Conservation (phyloP, 768 basidiomycete genomes). For the Dioszegia aurantiaca region DNA sequence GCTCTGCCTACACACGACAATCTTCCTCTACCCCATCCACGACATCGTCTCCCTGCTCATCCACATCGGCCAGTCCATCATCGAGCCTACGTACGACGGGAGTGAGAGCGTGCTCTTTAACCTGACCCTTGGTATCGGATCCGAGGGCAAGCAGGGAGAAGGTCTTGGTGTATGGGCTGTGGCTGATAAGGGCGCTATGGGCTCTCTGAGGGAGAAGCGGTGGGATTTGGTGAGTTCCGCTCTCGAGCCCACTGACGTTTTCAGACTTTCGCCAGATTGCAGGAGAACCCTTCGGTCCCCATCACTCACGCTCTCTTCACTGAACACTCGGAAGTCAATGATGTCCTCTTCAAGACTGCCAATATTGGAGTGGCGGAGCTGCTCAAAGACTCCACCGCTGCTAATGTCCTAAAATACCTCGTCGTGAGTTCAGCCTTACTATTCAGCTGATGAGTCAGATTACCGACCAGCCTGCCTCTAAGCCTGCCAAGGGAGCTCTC, state of each 20-base stretch:
- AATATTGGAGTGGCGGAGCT: constrained; percentile 59
- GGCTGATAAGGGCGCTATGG: constrained; percentile 74
- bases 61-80: constrained; percentile 63
- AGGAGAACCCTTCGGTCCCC: constrained; percentile 62
- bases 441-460: constrained; percentile 52
- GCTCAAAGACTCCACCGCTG: constrained; percentile 65
- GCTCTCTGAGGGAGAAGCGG: constrained; percentile 64
- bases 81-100: constrained; percentile 72
- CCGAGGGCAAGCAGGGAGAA: constrained; percentile 56
- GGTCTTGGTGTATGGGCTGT: constrained; percentile 77
- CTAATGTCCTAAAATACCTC: constrained; percentile 78
- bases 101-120: constrained; percentile 72
- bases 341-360: constrained; percentile 66
- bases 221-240: constrained; percentile 75
- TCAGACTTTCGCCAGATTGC: constrained; percentile 78
- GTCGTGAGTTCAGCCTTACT: constrained; percentile 58
- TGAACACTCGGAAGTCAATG: constrained; percentile 82
- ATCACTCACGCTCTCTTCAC: constrained; percentile 70
- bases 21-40: constrained; percentile 76
- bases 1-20: constrained; percentile 72
- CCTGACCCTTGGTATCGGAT: constrained; percentile 62
- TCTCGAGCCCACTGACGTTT: constrained; percentile 1
- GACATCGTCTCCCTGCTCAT: constrained; percentile 68
- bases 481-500: constrained; percentile 60
- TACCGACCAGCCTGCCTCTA: constrained; percentile 77